Percentiles rank a stretch among this genome's conserved stretches.
Evolutionary conservation across 306 rosid species (phyloP).

Genomic region (Carpinus fangiana): DNA sequence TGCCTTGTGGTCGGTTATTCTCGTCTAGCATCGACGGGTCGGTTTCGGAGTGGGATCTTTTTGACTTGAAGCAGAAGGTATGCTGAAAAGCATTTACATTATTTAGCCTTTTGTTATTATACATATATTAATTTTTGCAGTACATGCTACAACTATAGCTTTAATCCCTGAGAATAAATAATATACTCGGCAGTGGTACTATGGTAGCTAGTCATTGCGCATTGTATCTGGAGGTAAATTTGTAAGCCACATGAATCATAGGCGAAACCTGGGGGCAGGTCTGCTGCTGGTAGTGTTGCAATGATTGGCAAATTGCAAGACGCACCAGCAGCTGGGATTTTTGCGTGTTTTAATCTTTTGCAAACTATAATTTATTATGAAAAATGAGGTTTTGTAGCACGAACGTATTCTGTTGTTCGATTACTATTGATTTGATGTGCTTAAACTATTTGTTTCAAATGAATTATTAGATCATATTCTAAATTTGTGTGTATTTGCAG

Average conservation of each 20-base stretch:
- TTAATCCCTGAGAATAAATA: not conserved
- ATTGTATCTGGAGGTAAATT: not conserved
- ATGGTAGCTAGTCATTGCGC: not conserved
- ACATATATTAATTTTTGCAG: not conserved
- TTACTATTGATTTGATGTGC: not conserved
- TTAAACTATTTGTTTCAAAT: not conserved
- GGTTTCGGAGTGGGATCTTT: conserved; percentile 82
- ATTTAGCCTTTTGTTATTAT: not conserved
- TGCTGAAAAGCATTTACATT: not conserved
- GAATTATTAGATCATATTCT: not conserved
- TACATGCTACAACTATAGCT: not conserved
- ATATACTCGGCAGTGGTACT: not conserved
- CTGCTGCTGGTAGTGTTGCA: not conserved
- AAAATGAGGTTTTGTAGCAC: not conserved
- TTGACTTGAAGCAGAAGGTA: conserved; percentile 76
- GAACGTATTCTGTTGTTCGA: not conserved
- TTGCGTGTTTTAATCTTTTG: not conserved
- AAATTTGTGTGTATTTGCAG: conserved; percentile 37
- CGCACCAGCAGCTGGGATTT: not conserved
- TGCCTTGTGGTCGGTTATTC: conserved; percentile 67
- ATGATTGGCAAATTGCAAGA: not conserved
- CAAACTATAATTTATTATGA: not conserved
- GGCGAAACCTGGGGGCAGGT: not conserved
- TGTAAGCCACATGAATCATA: not conserved
- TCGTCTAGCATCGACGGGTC: conserved; percentile 85